A percentile compares a stretch with the other conserved stretches of the same genome.
Evolutionary conservation across 192 early-diverging fungal species (phyloP).

Genomic region (Backusella psychrophila): DNA sequence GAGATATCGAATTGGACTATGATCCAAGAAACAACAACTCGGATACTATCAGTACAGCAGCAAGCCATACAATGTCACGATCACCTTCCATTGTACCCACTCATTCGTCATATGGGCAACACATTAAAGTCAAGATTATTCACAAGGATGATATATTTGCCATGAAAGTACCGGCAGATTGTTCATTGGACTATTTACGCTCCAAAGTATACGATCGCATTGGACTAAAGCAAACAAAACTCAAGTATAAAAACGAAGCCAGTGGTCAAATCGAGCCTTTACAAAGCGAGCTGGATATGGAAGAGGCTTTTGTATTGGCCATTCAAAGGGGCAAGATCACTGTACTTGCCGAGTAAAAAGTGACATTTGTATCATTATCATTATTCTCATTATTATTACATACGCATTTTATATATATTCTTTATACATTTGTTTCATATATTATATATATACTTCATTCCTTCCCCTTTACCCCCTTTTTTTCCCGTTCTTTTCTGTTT

Average conservation of each 20-base stretch:
- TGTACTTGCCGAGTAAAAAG: conserved; percentile 13
- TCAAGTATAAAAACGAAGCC: conserved; percentile 40
- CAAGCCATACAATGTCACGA: conserved; percentile 19
- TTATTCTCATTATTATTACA: neutral
- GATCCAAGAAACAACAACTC: conserved; percentile 5
- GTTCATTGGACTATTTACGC: conserved; percentile 49
- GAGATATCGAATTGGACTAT: conserved; percentile 46
- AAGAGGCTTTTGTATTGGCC: conserved; percentile 40
- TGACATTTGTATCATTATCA: neutral
- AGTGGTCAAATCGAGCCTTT: conserved; percentile 22
- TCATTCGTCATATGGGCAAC: conserved; percentile 10
- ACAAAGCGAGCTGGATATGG: conserved; percentile 38
- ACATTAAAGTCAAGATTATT: conserved; percentile 64
- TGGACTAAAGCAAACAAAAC: conserved; percentile 17
- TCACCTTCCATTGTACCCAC: conserved; percentile 21
- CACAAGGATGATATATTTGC: conserved; percentile 65
- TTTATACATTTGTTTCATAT: neutral
- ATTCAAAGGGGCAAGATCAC: conserved; percentile 43
- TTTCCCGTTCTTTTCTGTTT: neutral
- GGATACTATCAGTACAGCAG: neutral
- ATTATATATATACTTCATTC: neutral
- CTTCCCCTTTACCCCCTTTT: neutral
- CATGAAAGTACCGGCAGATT: conserved; percentile 54
- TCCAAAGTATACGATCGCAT: conserved; percentile 55
- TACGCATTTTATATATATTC: neutral